A percentile compares a stretch with the other conserved stretches of the same genome.
Evolutionary conservation across 2,329 filamentous ascomycete genomes (phyloP).

Genomic region (Botrytis byssoidea): DNA sequence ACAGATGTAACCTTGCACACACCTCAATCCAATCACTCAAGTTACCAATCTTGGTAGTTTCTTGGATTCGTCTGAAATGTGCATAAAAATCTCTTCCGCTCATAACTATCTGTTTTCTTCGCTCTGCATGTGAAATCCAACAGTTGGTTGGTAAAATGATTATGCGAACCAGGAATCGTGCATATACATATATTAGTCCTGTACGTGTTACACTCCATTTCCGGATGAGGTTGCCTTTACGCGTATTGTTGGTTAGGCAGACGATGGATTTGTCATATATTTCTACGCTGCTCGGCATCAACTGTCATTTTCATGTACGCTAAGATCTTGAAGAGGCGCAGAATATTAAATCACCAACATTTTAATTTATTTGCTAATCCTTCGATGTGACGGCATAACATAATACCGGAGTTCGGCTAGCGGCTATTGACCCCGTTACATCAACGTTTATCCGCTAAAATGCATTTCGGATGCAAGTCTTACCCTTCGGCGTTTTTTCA

Average conservation of each 20-base stretch:
- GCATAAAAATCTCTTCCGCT: background rate
- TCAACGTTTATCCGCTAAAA: background rate
- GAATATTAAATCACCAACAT: background rate
- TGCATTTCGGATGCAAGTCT: background rate
- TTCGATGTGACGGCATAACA: background rate
- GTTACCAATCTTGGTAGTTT: background rate
- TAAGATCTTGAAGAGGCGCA: background rate
- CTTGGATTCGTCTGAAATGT: background rate
- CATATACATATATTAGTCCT: background rate
- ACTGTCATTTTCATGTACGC: background rate
- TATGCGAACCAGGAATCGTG: background rate
- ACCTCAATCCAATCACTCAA: background rate
- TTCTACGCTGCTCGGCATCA: background rate
- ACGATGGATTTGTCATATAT: background rate
- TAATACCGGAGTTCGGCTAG: background rate
- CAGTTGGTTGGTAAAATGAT: background rate
- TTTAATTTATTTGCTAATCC: background rate
- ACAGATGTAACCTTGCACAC: background rate
- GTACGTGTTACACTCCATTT: background rate
- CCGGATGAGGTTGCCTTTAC: background rate
- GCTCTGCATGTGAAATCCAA: background rate
- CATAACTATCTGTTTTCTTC: background rate
- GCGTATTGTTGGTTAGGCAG: background rate
- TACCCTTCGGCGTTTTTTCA: background rate
- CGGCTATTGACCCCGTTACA: background rate